Evolutionary conservation across 495 filamentous ascomycete species (phyloP), one percentile per base, ranked within the genome.

Genomic region (Podospora tetraspora): DNA sequence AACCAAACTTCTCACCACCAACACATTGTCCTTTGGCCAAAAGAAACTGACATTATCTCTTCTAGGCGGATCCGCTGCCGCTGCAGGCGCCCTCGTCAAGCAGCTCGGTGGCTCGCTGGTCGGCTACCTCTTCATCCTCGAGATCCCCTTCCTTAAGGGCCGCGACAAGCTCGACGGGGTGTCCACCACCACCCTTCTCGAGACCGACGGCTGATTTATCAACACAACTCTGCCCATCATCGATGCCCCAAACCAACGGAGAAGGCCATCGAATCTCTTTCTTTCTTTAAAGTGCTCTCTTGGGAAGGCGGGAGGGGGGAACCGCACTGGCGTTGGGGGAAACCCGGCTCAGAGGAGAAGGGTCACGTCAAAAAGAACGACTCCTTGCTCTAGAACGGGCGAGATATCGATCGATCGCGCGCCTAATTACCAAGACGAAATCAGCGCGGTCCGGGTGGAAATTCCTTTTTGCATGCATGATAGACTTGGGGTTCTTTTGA

Each of bases 71-170:
- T 97, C 92, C 71, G 95, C 95, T 58, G 88, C 87, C 66, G 95
- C 95, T 62, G 94, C 92, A 3, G 95, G 92, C 32, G 81, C 89
- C 64, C 87, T 99, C 67, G 92, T 98, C 72, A 84, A 88, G 81
- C 86, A 93, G 78, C 86, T 95, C 68, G 92, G 92, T 63, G 95
- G 92, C n/a, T 83, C 85, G 52, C 80, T 97, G 34, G 82, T 97
- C 52, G 93, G 91, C 68, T 98, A 93, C 79, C 81, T 97, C 68
- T 98, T 99, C 83, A 89, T 99, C 72, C 89, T 99, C 75, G 96
- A 99, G 80, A 90, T 99, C 68, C 91, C 93, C 73, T 94, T 96
- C 82, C 87, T 99, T 61, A 91, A 97, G 74, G 95, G 95, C 64
- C 86, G 93, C 68, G 90, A 91, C 60, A 94, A 95, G 84, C 89